A percentile compares a stretch with the other conserved stretches of the same genome.
These are phyloP conservation scores for Pestalotiopsis sp. DNA, from an alignment of 2,329 filamentous ascomycete genomes.

Conservation along the genomic window DNA sequence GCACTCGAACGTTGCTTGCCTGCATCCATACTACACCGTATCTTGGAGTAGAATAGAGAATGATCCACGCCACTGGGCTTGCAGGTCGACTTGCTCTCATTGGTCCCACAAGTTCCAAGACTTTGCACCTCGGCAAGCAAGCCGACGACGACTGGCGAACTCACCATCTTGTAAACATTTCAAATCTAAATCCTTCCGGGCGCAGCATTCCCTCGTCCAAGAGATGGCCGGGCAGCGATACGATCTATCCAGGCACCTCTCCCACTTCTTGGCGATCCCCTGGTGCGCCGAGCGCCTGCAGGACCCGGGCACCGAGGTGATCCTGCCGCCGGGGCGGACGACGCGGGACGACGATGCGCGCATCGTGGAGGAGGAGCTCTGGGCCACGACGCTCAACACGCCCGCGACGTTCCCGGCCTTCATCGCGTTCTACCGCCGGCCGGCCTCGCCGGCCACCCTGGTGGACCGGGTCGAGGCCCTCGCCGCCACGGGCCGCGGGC, in stretches of 20 bases:
- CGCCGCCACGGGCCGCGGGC: constrained; percentile 46
- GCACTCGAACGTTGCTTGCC: too few species aligned
- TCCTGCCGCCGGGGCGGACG: not conserved
- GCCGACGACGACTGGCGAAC: not conserved
- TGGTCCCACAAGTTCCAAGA: not conserved
- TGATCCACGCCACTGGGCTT: too few species aligned
- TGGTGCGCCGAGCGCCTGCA: constrained; percentile 9
- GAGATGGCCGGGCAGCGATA: not conserved
- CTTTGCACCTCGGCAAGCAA: not conserved
- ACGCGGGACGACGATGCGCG: not conserved
- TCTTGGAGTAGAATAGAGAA: too few species aligned
- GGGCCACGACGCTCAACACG: constrained; percentile 3
- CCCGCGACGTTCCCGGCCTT: not conserved
- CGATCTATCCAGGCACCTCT: not conserved
- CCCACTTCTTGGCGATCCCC: not conserved
- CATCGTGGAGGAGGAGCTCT: not conserved
- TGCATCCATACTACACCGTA: too few species aligned
- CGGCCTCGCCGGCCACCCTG: not conserved
- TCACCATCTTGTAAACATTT: not conserved
- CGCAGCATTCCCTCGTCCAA: not conserved
- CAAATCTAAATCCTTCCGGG: not conserved
- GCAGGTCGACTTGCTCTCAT: not conserved
- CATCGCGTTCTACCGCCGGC: not conserved
- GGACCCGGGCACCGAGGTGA: not conserved
- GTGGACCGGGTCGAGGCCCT: constrained; percentile 35